Base-by-base conservation (phyloP, 164 flowering plant genomes). In the Annona squamosa region DNA sequence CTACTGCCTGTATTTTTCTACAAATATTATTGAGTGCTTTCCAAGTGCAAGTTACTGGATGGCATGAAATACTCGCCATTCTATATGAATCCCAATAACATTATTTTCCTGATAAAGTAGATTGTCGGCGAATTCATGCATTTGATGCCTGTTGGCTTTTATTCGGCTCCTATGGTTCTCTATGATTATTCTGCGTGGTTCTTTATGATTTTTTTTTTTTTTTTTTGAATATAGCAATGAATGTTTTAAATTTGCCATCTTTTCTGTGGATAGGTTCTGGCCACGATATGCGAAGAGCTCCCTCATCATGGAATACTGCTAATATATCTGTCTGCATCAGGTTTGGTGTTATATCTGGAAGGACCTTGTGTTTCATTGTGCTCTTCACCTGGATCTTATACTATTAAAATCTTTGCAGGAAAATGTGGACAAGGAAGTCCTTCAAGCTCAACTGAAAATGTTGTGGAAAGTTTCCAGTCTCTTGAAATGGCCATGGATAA, bases 231-330 rank as follows among this genome's bases (percentile, higher is more conserved):
- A 52, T 52, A 10, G 13, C 13, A 9, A 52, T 52, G 13, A 52
- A 9, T 2, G 59, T 52, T 10, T 63, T 63, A 63, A n/a, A 63
- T 56, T 13, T 45, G 13, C 37, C n/a, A 37, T 63, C 41, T 42
- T 47, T 45, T 64, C 46, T 26, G 52, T 42, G 67, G 79, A 7
- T 84, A 94, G 98, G 95, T 94, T 77, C 74, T 94, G 68, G 97
- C 95, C 52, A 87, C 91, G 44, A 82, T 86, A 5, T 91, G 91
- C 72, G 97, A 92, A 82, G 97, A 91, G 85, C 92, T 94, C 18
- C 88, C 93, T 67, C 72, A 85, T 75, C 93, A 94, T 82, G 97
- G 98, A 47, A 80, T 94, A 79, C 82, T 94, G 73, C 79, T 94
- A 66, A 77, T 94, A 72, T 92, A 94, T 82, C 74, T 94, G 63